A percentile compares a stretch with the other conserved stretches of the same genome.
These are phyloP conservation scores for Colletotrichum sp. DNA, from an alignment of 2,329 filamentous ascomycete genomes.

Conservation along the genomic window DNA sequence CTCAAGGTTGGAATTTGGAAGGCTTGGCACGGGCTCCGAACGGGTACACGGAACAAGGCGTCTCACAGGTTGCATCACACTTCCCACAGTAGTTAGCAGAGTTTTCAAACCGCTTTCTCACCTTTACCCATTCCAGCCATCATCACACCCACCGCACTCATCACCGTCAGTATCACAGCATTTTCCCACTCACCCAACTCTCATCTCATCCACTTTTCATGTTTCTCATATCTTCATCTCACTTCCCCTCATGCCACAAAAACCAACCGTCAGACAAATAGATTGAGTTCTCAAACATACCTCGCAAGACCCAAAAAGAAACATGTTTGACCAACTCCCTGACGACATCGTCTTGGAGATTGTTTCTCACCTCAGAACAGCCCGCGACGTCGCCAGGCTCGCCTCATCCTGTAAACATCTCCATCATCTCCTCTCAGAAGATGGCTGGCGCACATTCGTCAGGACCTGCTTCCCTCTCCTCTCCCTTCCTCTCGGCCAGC, in stretches of 20 bases:
- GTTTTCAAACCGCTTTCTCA: background rate
- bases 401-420: conserved; percentile 42
- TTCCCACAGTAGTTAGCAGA: background rate
- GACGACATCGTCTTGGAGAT: conserved; percentile 57
- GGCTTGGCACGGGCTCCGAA: background rate
- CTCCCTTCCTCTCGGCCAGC: conserved; percentile 30
- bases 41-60: background rate
- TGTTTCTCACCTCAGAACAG: conserved; percentile 51
- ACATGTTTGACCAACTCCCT: conserved; percentile 46
- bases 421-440: conserved; percentile 40
- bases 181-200: background rate
- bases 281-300: background rate
- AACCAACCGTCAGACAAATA: conserved; percentile 5
- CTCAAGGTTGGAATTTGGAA: background rate
- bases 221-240: background rate
- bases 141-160: background rate
- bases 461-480: conserved; percentile 48
- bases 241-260: background rate
- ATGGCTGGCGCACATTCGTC: conserved; percentile 58
- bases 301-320: background rate
- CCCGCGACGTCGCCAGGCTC: conserved; percentile 51
- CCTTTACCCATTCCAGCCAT: background rate
- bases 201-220: background rate
- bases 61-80: background rate
- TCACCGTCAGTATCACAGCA: background rate